phyloP scores from a whole-genome alignment of 2,329 filamentous ascomycete species.

The Beauveria rudraprayagi region DNA sequence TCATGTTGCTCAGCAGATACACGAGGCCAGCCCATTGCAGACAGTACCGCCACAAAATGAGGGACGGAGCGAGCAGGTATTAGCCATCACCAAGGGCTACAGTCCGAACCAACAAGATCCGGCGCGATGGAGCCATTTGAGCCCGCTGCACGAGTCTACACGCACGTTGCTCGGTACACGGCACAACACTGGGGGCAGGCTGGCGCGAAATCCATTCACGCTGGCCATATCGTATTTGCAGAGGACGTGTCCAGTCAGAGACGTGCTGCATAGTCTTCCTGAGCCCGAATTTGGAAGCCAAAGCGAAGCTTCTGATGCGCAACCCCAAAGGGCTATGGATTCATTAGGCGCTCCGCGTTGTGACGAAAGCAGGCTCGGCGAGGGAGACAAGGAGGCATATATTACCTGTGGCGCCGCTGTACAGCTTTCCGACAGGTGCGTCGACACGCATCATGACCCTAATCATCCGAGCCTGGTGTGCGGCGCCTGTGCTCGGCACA shows the following conservation, averaged over 20 bases:
- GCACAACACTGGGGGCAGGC: background rate
- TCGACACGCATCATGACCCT: background rate
- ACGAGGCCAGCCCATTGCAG: background rate
- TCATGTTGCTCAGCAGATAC: background rate
- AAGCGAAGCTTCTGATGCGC: background rate
- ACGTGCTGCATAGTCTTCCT: background rate
- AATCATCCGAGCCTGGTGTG: slow-evolving; percentile 13
- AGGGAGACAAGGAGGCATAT: background rate
- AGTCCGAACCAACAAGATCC: background rate
- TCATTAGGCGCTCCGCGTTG: background rate
- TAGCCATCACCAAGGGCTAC: background rate
- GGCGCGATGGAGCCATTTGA: background rate
- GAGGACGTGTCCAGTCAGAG: background rate
- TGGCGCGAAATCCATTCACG: background rate
- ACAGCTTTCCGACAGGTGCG: background rate
- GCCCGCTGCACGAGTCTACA: background rate
- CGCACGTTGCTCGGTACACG: background rate
- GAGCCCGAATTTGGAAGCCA: background rate
- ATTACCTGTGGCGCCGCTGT: background rate
- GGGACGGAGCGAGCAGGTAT: background rate
- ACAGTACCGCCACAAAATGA: background rate
- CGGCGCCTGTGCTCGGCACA: slow-evolving; percentile 20
- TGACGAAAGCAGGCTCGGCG: background rate
- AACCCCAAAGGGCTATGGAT: background rate
- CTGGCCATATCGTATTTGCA: background rate